phyloP scores from a whole-genome alignment of 1,284 basidiomycete genomes.

The Apiotrichum gamsii region DNA sequence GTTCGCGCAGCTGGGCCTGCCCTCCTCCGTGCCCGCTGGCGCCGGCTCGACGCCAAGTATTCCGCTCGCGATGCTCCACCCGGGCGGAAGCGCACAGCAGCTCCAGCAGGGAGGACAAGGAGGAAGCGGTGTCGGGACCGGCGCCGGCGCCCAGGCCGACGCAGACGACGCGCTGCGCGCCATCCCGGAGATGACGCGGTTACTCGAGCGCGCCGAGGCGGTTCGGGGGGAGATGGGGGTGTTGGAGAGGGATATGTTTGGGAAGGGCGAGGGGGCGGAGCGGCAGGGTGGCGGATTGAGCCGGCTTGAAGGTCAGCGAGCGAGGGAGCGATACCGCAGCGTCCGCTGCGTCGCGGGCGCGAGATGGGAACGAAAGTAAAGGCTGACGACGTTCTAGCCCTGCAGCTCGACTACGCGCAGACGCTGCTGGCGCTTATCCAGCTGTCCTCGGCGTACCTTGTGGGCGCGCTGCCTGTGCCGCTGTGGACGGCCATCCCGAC shows the following conservation, averaged over 20 bases:
- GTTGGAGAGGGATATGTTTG: conserved; percentile 6
- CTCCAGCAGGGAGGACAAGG: neutral
- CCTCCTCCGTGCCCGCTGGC: neutral
- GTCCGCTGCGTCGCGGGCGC: no score
- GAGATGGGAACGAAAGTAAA: no score
- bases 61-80: neutral
- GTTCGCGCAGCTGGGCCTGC: neutral
- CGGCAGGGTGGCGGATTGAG: neutral
- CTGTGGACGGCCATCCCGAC: neutral
- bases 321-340: no score
- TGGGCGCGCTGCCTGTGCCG: conserved; percentile 18
- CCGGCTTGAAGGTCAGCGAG: conserved; percentile 2
- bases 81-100: no score
- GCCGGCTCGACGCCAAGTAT: neutral
- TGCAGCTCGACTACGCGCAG: conserved; percentile 20
- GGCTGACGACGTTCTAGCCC: neutral
- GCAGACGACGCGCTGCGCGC: conserved; percentile 13
- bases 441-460: conserved; percentile 9
- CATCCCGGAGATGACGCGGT: conserved; percentile 4
- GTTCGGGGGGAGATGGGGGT: conserved; percentile 3
- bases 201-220: conserved; percentile 15
- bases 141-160: neutral
- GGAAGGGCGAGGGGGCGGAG: neutral
- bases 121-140: neutral
- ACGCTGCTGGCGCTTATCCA: conserved; percentile 19